Percentiles rank a stretch among this genome's conserved stretches.
phyloP scores from a whole-genome alignment of 148 eudicot species.

The Rhododendron ferrugineum region DNA sequence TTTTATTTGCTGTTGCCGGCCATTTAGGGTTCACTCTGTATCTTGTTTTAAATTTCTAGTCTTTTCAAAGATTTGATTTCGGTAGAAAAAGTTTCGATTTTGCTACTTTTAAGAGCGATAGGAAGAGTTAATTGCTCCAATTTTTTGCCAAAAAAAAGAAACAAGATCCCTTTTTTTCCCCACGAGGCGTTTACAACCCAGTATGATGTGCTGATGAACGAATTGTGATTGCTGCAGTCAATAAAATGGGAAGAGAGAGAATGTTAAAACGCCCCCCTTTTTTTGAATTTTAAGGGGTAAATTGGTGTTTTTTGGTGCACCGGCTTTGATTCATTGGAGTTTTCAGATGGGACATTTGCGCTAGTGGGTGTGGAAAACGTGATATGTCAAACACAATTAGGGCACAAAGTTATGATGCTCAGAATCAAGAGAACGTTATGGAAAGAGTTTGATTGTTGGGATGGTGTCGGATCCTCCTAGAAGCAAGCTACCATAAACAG shows the following conservation, averaged over 20 bases:
- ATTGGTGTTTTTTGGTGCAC: background rate
- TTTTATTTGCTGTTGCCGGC: background rate
- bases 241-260: background rate
- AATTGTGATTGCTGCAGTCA: background rate
- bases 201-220: background rate
- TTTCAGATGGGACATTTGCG: background rate
- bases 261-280: background rate
- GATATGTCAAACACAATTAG: background rate
- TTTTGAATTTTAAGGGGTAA: background rate
- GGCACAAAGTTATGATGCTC: background rate
- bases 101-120: background rate
- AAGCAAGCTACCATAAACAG: background rate
- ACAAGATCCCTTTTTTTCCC: background rate
- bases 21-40: background rate
- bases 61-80: background rate
- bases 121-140: background rate
- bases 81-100: background rate
- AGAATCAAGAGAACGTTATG: background rate
- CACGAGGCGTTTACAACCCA: background rate
- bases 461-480: background rate
- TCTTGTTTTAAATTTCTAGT: background rate
- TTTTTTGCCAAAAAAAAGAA: background rate
- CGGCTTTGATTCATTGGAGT: background rate
- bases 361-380: background rate
- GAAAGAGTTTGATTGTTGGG: background rate